Conservation (phyloP, 2,329 filamentous ascomycete genomes). For the Sclerotinia glacialis region DNA sequence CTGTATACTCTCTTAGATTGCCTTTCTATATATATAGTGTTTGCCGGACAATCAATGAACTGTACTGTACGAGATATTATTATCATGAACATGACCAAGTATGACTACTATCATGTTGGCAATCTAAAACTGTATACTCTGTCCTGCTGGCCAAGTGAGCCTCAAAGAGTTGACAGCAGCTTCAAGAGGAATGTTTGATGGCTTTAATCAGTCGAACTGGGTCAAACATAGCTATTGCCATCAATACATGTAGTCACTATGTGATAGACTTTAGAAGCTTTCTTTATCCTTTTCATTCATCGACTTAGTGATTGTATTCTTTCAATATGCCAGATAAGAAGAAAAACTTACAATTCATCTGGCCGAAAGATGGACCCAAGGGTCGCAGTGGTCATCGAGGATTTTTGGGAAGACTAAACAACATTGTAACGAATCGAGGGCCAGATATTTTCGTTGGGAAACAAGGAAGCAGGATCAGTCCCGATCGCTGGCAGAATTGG, state of each 20-base stretch:
- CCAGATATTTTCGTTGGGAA: constrained; percentile 44
- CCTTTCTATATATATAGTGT: constrained; percentile 1
- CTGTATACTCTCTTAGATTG: background rate
- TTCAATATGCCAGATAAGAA: constrained; percentile 15
- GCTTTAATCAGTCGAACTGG: background rate
- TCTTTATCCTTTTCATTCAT: background rate
- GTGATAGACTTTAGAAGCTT: background rate
- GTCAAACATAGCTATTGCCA: background rate
- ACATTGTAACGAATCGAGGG: constrained; percentile 42
- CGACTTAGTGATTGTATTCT: background rate
- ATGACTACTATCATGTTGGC: constrained; percentile 3
- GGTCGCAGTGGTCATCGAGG: constrained; percentile 31
- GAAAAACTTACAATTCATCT: constrained; percentile 32
- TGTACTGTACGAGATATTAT: background rate
- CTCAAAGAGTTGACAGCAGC: background rate
- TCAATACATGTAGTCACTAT: constrained; percentile 13
- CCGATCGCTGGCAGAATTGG: constrained; percentile 38
- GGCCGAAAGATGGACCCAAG: constrained; percentile 37
- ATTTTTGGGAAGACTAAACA: constrained; percentile 37
- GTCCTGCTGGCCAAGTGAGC: background rate
- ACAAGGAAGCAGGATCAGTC: constrained; percentile 27
- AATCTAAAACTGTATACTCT: background rate
- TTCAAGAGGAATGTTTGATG: background rate
- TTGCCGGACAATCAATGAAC: constrained; percentile 4
- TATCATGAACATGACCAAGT: background rate